Base-by-base conservation (phyloP, 768 basidiomycete species). In the Saitozyma podzolica region DNA sequence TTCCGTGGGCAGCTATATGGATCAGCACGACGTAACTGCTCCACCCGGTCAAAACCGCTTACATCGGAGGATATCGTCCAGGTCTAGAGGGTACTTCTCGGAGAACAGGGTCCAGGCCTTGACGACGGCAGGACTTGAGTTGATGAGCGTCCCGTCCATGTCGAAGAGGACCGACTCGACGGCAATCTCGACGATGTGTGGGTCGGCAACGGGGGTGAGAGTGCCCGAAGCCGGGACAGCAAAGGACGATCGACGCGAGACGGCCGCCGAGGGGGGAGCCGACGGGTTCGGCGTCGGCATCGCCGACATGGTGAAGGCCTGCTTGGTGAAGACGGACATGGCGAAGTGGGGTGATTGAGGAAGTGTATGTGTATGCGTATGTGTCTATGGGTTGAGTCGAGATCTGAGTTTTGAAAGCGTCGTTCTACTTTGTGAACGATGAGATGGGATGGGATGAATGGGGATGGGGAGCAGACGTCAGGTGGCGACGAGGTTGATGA, bases 51-150 rank as follows among this genome's bases (percentile, higher is more conserved):
- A 40, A 9, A 45, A 19, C 7, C 39, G 52, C 70, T 67, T 54
- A 79, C 78, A 76, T 39, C 67, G 59, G 43, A 80, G 55, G 59
- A 80, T 79, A 43, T 78, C 72, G 10, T 78, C 73, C 11, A 80
- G 64, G 54, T 78, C 74, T 9, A 78, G 65, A 49, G 69, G 63
- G 63, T 90, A 91, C 51, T 86, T 84, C 54, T 81, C 80, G 50
- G 84, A 82, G 73, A 91, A 92, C 51, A 82, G 83, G 53, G 84
- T 81, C 91, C 91, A 93, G 20, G 90, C 89, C 66, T 83, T 83
- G 61, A 86, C 74, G 47, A 92, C 88, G 6, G 90, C 91, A 0
- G 89, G 89, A 8, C 89, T 90, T 2, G 90, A 91, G 62, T 71
- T 71, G 60, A 75, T 68, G 43, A 73, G 56, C 14, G 70, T 73